Percentiles rank a stretch among this genome's conserved stretches.
Evolutionary conservation across 2,329 filamentous ascomycete genomes (phyloP).

Genomic region (Cladosporium sp.): DNA sequence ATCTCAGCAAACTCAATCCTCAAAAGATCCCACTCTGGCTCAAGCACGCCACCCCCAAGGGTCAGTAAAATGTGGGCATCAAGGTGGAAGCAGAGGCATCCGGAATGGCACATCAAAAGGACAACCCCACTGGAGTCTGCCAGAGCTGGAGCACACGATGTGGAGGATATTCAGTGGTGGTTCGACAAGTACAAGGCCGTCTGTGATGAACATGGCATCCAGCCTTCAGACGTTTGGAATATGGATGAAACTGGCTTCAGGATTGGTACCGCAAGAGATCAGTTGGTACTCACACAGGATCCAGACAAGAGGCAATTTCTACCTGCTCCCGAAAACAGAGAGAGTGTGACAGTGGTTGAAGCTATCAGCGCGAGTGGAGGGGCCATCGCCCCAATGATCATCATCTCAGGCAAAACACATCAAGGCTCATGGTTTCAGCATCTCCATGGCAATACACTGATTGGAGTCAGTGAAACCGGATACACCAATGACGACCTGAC

Average conservation of each 20-base stretch:
- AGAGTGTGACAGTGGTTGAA: background rate
- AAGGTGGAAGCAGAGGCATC: background rate
- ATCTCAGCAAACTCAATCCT: background rate
- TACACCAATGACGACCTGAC: slow-evolving; percentile 13
- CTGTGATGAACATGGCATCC: background rate
- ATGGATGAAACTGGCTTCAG: slow-evolving; percentile 2
- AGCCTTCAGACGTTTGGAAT: background rate
- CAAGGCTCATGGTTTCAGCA: background rate
- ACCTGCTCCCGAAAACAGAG: background rate
- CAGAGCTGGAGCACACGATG: background rate
- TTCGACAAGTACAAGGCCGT: background rate
- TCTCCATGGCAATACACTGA: background rate
- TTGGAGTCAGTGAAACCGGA: slow-evolving; percentile 3
- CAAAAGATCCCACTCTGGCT: background rate
- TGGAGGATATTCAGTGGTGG: background rate
- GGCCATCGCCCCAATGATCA: background rate
- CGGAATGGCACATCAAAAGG: background rate
- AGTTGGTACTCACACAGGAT: background rate
- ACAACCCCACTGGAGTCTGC: background rate
- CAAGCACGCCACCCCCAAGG: background rate
- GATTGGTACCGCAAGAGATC: background rate
- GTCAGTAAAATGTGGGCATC: background rate
- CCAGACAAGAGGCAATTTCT: background rate
- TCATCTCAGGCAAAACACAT: background rate
- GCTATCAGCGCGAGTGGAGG: background rate